Base-by-base conservation (phyloP, 2,329 filamentous ascomycete genomes). In the Whalleya microplaca region DNA sequence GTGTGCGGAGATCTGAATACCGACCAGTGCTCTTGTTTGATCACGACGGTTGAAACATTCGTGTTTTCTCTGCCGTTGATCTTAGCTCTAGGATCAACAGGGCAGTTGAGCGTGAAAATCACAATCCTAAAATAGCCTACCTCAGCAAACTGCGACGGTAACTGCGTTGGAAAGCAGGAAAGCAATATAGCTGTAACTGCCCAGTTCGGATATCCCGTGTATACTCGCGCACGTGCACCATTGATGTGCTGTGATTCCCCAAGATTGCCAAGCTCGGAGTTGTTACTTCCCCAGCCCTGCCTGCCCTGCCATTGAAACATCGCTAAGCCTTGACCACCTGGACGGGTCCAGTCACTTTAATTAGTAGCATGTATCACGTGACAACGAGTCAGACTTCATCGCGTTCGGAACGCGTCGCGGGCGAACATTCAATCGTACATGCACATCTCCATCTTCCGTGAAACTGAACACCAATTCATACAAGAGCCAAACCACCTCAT, bases 361-460 rank as follows among this genome's bases (percentile, higher is more conserved):
- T 58, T 58, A 43, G 55, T 41, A 20, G 10, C 62, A 64, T 59
- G 62, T 64, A 59, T 58, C 14, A 16, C 4, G 61, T 64, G 61
- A 59, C 12, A 14, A 53, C 59, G 59, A 29, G 59, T 55, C 54
- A 50, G 3, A 29, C 29, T n/a, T 14, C 21, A 37, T 56, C 62
- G 62, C 62, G 56, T 58, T 45, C 48, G 7, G 32, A 47, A 53
- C 61, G 56, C 61, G 61, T 55, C 48, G 40, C 42, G 23, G 46
- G 27, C 41, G 14, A 43, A 41, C 44, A 23, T n/a, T 50, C 40
- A 20, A 23, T 19, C 45, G 27, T 19, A 14, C 32, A 37, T 37
- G 32, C 32, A 6, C 32, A 16, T 37, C 32, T 12, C 32, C 7
- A 37, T 37, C 32, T 14, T 12, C 9, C 32, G 4, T 37, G 14